phyloP scores from a whole-genome alignment of 1,139 yeast genomes.

The Saccharomyces hybrid region DNA sequence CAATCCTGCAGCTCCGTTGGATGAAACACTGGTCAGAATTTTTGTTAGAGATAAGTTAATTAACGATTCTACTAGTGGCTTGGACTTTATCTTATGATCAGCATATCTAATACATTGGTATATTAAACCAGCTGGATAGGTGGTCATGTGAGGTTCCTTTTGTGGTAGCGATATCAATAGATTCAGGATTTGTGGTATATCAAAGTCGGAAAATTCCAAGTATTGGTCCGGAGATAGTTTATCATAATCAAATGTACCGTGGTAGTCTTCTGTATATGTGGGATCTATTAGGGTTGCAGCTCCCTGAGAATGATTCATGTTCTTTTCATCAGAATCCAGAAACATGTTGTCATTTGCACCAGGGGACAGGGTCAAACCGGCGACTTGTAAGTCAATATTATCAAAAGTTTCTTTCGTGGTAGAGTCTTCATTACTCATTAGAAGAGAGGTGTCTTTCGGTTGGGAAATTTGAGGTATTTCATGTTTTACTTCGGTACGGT shows the following conservation, averaged over 20 bases:
- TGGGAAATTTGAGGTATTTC: constrained; percentile 1
- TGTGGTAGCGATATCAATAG: constrained; percentile 44
- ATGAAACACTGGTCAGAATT: constrained; percentile 51
- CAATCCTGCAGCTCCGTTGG: constrained; percentile 19
- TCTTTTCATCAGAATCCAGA: constrained; percentile 13
- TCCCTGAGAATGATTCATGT: background rate
- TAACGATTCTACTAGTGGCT: constrained; percentile 48
- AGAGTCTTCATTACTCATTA: constrained; percentile 4
- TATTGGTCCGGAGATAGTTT: constrained; percentile 32
- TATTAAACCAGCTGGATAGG: constrained; percentile 59
- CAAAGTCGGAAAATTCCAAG: constrained; percentile 57
- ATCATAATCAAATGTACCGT: constrained; percentile 27
- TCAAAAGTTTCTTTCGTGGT: constrained; percentile 34
- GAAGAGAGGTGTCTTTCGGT: constrained; percentile 8
- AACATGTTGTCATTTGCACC: constrained; percentile 21
- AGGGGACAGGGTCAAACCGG: constrained; percentile 30
- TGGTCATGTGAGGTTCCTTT: constrained; percentile 44
- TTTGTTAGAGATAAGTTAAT: constrained; percentile 55
- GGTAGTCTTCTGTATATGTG: background rate
- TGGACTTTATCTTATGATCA: constrained; percentile 46
- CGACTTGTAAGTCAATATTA: constrained; percentile 46
- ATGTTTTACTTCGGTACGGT: constrained; percentile 6
- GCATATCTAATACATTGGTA: constrained; percentile 64
- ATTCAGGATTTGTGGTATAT: constrained; percentile 54
- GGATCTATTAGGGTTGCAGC: background rate